Conservation (phyloP, 1,139 yeast species). For the Sugiyamaella paludigena region DNA sequence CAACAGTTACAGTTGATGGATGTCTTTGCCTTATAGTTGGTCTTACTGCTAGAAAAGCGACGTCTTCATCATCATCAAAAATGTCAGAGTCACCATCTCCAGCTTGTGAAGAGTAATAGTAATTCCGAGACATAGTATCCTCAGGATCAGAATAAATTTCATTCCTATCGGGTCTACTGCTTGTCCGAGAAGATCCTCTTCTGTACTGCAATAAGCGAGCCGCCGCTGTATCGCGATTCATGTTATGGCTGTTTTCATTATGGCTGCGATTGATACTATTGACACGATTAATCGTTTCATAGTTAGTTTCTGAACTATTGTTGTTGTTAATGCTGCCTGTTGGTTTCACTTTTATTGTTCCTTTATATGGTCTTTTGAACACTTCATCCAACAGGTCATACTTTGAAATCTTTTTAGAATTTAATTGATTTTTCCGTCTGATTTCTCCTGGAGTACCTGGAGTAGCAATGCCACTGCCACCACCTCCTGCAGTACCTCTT, state of each 20-base stretch:
- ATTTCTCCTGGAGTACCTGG: constrained; percentile 1
- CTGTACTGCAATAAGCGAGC: neutral
- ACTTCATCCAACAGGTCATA: constrained; percentile 34
- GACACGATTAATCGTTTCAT: constrained; percentile 4
- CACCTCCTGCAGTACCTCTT: constrained; percentile 2
- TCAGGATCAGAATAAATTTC: constrained; percentile 20
- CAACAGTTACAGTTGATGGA: neutral
- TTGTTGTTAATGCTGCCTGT: constrained; percentile 1
- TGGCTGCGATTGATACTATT: constrained; percentile 3
- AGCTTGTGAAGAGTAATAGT: constrained; percentile 13
- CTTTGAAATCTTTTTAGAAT: constrained; percentile 24
- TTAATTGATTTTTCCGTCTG: constrained; percentile 1
- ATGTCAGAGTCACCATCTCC: constrained; percentile 21
- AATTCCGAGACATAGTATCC: constrained; percentile 10
- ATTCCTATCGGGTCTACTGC: constrained; percentile 5
- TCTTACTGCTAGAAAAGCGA: neutral
- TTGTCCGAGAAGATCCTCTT: constrained; percentile 7
- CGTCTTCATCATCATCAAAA: constrained; percentile 16
- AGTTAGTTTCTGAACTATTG: constrained; percentile 1
- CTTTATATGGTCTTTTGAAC: constrained; percentile 33
- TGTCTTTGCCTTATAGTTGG: neutral
- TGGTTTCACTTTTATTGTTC: constrained; percentile 23
- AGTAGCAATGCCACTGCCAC: neutral
- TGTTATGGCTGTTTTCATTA: too few species aligned
- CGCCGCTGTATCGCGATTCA: neutral